Conservation (phyloP, 1,139 yeast genomes). For the Taphrina deformans region DNA sequence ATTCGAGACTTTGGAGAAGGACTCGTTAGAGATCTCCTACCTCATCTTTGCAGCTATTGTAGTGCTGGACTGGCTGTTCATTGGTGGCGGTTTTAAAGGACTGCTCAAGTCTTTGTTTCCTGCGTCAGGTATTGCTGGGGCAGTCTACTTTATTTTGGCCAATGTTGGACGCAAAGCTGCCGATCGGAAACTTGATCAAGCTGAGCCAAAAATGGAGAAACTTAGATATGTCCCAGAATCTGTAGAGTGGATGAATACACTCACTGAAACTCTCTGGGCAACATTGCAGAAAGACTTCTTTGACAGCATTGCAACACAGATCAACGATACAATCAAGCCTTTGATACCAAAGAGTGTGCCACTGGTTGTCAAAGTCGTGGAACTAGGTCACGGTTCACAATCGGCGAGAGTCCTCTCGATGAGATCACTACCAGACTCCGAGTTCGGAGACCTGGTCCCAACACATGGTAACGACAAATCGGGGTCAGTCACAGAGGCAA, state of each 20-base stretch:
- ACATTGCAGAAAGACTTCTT: constrained; percentile 28
- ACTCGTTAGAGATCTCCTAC: constrained; percentile 14
- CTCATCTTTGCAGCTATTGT: constrained; percentile 24
- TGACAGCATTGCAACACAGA: constrained; percentile 15
- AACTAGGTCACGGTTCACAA: constrained; percentile 30
- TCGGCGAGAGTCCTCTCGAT: constrained; percentile 28
- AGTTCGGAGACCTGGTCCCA: constrained; percentile 33
- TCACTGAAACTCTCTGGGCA: constrained; percentile 28
- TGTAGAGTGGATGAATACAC: constrained; percentile 32
- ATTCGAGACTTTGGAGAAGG: constrained; percentile 23
- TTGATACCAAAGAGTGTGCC: constrained; percentile 23
- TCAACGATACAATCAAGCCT: constrained; percentile 29
- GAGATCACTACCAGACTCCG: constrained; percentile 31
- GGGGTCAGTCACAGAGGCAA: constrained; percentile 18
- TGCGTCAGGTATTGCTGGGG: constrained; percentile 31
- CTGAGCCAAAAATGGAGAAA: constrained; percentile 21
- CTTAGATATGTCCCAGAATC: constrained; percentile 28
- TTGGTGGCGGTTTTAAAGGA: constrained; percentile 30
- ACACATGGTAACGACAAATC: constrained; percentile 24
- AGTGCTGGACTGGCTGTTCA: constrained; percentile 18
- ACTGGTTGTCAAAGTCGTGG: constrained; percentile 14
- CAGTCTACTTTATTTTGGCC: constrained; percentile 21
- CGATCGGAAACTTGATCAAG: constrained; percentile 17
- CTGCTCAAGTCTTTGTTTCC: constrained; percentile 28
- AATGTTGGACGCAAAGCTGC: constrained; percentile 23